phyloP scores from a whole-genome alignment of 352 stramenopile species.

The Pythium diclinum region DNA sequence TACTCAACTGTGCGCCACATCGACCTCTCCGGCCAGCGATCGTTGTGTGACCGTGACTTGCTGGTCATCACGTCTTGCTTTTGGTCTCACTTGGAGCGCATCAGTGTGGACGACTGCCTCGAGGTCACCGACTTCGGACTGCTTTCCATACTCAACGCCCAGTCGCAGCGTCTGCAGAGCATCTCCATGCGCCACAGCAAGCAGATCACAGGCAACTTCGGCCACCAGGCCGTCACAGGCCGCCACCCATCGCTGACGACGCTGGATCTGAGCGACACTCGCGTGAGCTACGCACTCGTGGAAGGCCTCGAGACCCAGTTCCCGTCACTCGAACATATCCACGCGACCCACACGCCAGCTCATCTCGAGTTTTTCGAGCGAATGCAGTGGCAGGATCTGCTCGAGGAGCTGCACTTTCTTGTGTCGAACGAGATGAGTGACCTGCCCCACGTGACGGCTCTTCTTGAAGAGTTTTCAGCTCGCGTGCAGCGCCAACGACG shows the following conservation, averaged over 20 bases:
- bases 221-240: slow-evolving; percentile 39
- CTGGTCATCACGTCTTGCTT: slow-evolving; percentile 80
- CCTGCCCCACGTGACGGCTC: slow-evolving; percentile 45
- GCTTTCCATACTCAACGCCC: slow-evolving; percentile 78
- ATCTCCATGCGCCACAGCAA: slow-evolving; percentile 82
- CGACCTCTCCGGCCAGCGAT: slow-evolving; percentile 70
- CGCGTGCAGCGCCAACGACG: slow-evolving; percentile 10
- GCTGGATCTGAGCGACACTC: slow-evolving; percentile 71
- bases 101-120: slow-evolving; percentile 69
- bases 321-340: slow-evolving; percentile 54
- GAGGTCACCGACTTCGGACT: slow-evolving; percentile 77
- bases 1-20: slow-evolving; percentile 61
- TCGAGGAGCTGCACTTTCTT: slow-evolving; percentile 53
- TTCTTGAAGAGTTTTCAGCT: slow-evolving; percentile 48
- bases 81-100: slow-evolving; percentile 66
- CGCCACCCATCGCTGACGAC: slow-evolving; percentile 53
- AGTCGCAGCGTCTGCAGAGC: slow-evolving; percentile 58
- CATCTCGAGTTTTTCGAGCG: slow-evolving; percentile 59
- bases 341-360: slow-evolving; percentile 68
- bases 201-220: slow-evolving; percentile 55
- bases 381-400: slow-evolving; percentile 37
- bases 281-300: slow-evolving; percentile 44
- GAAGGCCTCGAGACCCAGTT: slow-evolving; percentile 52
- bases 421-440: slow-evolving; percentile 60
- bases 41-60: slow-evolving; percentile 63